A percentile compares a stretch with the other conserved stretches of the same genome.
These are phyloP conservation scores for Phytophthora foliorum DNA, from an alignment of 352 stramenopile species.

Conservation along the genomic window DNA sequence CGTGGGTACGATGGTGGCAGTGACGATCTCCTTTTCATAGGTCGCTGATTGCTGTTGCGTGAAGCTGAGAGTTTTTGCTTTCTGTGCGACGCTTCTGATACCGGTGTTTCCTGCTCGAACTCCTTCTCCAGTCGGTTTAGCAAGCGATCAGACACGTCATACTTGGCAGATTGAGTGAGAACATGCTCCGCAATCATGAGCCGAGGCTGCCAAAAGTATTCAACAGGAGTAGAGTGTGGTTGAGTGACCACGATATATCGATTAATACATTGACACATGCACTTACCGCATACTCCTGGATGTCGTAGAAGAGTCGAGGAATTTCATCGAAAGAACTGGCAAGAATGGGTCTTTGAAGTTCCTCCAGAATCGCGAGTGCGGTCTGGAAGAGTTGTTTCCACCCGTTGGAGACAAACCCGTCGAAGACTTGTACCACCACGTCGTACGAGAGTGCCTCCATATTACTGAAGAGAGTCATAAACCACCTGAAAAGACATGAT, in stretches of 20 bases:
- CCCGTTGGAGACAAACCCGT: slow-evolving; percentile 73
- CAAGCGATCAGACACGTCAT: slow-evolving; percentile 52
- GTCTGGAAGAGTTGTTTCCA: slow-evolving; percentile 83
- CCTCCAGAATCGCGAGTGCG: slow-evolving; percentile 63
- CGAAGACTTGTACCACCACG: slow-evolving; percentile 65
- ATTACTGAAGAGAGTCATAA: slow-evolving; percentile 86
- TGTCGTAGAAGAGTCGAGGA: slow-evolving; percentile 79
- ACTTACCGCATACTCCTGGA: slow-evolving; percentile 69
- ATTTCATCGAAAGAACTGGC: slow-evolving; percentile 77
- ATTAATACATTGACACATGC: not conserved
- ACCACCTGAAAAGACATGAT: slow-evolving; percentile 56
- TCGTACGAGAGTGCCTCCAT: slow-evolving; percentile 78
- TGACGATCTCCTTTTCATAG: slow-evolving; percentile 20
- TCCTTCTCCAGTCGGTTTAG: slow-evolving; percentile 43
- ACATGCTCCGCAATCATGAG: slow-evolving; percentile 38
- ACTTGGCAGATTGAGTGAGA: slow-evolving; percentile 33
- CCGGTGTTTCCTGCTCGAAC: slow-evolving; percentile 32
- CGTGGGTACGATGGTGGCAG: slow-evolving; percentile 12
- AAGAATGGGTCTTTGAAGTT: slow-evolving; percentile 61
- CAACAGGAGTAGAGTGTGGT: not conserved
- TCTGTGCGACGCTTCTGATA: slow-evolving; percentile 8
- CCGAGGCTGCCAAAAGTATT: slow-evolving; percentile 33
- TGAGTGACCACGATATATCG: not conserved
- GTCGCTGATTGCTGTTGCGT: slow-evolving; percentile 14
- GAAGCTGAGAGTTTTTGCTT: slow-evolving; percentile 13